Evolutionary conservation across 306 rosid genomes (phyloP), one percentile per base, ranked within the genome.

Genomic region (Dryas octopetala): DNA sequence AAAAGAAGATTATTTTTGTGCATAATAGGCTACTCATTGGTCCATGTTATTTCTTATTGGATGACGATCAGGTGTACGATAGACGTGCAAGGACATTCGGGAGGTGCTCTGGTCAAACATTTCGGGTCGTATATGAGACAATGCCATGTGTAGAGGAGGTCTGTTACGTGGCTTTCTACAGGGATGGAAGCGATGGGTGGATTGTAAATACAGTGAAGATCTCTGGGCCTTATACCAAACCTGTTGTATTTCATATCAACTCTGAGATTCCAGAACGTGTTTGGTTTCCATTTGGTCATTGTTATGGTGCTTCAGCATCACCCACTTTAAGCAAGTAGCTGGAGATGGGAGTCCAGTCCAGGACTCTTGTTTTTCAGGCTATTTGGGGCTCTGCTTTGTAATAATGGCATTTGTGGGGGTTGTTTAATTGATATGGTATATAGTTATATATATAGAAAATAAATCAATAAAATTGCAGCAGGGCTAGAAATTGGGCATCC

Each of bases 111-210:
- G 81, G 86, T 11, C 96, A 92, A 80, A 90, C 86, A 3, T 88
- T 86, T 73, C 63, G 85, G 54, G 55, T 23, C 23, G 23, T 32
- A 32, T 1, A 32, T 32, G 38, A 2, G 38, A 32, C 38, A 32
- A 32, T 32, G 3, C 38, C 38, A 1, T 32, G 38, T 32, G 38
- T 32, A 32, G 2, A 32, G 38, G 38, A 32, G 2, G 38, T 32
- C 38, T 32, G 38, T 32, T 32, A 32, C 3, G 38, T 32, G 38
- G 38, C 88, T 70, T 4, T 92, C 59, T 90, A 92, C 90, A 81
- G 93, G 74, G 82, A 32, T 3, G 91, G 97, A 52, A 80, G 73
- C 81, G 97, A 92, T 72, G 97, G 97, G 15, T 92, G 97, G 97
- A 76, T 55, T n/a, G 93, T 86, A 9, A 88, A 92, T 62, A 79